A percentile compares a stretch with the other conserved stretches of the same genome.
These are phyloP conservation scores for Clavispora santaluciae DNA, from an alignment of 805 yeast species.

Conservation along the genomic window DNA sequence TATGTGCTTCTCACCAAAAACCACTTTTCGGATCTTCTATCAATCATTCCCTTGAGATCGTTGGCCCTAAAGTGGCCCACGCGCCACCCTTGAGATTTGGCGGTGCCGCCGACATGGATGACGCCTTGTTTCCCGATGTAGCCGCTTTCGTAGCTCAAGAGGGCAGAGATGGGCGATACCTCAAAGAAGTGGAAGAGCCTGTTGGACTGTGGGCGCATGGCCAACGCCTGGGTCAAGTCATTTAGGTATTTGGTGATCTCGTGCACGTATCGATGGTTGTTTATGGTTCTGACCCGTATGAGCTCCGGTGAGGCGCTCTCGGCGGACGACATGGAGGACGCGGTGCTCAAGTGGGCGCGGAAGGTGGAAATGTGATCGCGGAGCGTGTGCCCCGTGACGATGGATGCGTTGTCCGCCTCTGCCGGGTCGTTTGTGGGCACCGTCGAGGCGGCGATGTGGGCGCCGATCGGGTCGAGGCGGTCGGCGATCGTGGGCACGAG, in stretches of 20 bases:
- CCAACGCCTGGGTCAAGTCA: conserved; percentile 51
- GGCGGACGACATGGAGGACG: conserved; percentile 18
- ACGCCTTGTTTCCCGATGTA: conserved; percentile 88
- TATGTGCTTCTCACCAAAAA: conserved; percentile 80
- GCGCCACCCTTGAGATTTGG: conserved; percentile 91
- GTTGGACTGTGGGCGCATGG: conserved; percentile 77
- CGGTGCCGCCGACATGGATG: conserved; percentile 72
- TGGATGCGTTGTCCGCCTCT: conserved; percentile 18
- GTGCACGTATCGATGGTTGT: conserved; percentile 36
- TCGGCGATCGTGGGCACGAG: conserved; percentile 1
- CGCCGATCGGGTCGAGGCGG: background rate
- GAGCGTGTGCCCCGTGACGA: conserved; percentile 16
- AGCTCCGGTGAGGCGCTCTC: conserved; percentile 29
- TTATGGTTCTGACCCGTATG: conserved; percentile 17
- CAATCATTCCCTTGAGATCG: conserved; percentile 82
- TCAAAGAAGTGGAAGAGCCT: conserved; percentile 83
- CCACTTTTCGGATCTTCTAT: conserved; percentile 92
- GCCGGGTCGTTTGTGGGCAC: background rate
- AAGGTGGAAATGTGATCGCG: conserved; percentile 25
- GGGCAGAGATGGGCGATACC: conserved; percentile 79
- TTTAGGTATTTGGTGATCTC: conserved; percentile 66
- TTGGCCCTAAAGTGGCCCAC: conserved; percentile 80
- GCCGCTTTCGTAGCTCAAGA: conserved; percentile 76
- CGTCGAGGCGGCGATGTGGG: background rate
- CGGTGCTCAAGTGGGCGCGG: conserved; percentile 27